These are phyloP conservation scores for Russula sp. DNA, from an alignment of 768 basidiomycete species.

Conservation along the genomic window DNA sequence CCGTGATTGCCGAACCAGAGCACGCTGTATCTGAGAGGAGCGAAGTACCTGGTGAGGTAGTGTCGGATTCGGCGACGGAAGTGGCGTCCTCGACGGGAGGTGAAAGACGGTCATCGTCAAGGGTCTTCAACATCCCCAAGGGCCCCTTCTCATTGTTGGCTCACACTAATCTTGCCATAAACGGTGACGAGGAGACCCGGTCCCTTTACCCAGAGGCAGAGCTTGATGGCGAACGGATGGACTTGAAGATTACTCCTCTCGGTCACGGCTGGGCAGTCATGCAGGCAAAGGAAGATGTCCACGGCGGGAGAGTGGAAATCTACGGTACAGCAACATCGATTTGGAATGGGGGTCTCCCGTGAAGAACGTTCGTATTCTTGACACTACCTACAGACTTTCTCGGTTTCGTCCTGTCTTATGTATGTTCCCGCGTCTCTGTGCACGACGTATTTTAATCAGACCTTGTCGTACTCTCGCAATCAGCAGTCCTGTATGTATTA, in stretches of 20 bases:
- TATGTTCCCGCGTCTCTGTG: background rate
- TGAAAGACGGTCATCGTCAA: background rate
- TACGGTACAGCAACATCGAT: background rate
- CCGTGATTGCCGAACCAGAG: background rate
- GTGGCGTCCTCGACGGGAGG: conserved; percentile 7
- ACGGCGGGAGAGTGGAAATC: conserved; percentile 19
- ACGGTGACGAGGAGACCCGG: conserved; percentile 4
- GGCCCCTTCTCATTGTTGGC: conserved; percentile 21
- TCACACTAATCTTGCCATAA: background rate
- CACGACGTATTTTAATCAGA: background rate
- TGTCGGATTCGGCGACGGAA: conserved; percentile 18
- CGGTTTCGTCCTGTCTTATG: background rate
- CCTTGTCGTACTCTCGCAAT: background rate
- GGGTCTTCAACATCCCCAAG: conserved; percentile 13
- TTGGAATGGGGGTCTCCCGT: background rate
- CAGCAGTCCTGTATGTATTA: conserved; percentile 1
- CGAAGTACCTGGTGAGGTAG: background rate
- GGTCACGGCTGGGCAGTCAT: conserved; percentile 15
- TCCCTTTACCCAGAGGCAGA: conserved; percentile 3
- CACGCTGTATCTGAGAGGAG: background rate
- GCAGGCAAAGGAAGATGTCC: conserved; percentile 11
- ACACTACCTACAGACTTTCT: background rate
- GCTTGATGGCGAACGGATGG: conserved; percentile 18
- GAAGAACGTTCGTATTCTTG: background rate
- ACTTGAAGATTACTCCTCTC: conserved; percentile 10